Base-by-base conservation (phyloP, 495 filamentous ascomycete species). In the Articulospora tetracladia region DNA sequence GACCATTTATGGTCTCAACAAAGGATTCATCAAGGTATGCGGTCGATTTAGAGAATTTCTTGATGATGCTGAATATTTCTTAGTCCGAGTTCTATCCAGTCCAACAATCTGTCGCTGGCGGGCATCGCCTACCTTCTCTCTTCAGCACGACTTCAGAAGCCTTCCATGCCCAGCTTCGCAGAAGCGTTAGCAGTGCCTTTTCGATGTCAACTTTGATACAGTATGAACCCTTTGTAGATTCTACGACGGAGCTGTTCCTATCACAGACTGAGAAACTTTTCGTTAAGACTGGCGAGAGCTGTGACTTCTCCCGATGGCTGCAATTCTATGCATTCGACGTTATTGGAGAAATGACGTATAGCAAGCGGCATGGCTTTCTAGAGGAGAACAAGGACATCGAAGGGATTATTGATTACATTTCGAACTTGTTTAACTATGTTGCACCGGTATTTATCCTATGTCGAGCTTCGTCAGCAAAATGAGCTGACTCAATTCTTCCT, bases 281-380 rank as follows among this genome's bases (percentile, higher is more conserved):
- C 61, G 81, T 77, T 23, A 68, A 75, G 11, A 71, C 75, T 3
- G 74, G 76, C 4, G 65, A 72, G 20, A 69, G 69, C 19, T 90
- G 88, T 61, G 80, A 91, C 62, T 86, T 93, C 55, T 80, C 78
- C 0, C 72, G 78, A 46, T 93, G 91, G 91, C 71, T 92, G 13
- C 87, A 91, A 65, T 92, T 84, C 67, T 93, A 86, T 65, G 86
- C 87, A 2, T 92, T 91, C 64, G 90, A 94, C 65, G 86, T 91
- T 28, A 87, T 88, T 60, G 83, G 83, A 32, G 78, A 86, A 62
- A 85, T 89, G 63, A 86, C 83, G 2, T 88, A 85, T 62, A 79
- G 79, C 53, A 81, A 86, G 61, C 74, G 82, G 11, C 84, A 88
- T 65, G 83, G 85, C 0, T 86, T 86, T 63, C 68, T 87, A 20